Evolutionary conservation across 2,329 filamentous ascomycete genomes (phyloP), one percentile per base, ranked within the genome.

Genomic region (Verticillium klebahnii): DNA sequence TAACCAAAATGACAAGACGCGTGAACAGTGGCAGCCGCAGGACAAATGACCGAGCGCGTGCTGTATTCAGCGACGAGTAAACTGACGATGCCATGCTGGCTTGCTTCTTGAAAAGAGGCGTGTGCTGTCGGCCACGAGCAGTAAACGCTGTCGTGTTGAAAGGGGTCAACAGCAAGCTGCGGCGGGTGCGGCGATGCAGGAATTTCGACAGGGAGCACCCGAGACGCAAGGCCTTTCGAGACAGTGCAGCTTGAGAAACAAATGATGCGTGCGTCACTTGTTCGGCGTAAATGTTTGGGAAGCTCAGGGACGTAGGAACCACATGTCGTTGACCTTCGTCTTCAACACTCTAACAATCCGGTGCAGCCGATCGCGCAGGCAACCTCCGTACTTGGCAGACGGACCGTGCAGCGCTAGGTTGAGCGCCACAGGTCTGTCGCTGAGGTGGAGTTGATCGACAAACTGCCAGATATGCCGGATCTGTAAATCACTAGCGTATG

Each of bases 21-120:
- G 95, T 97, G 73, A 95, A 93, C 1, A 98, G 81, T 39, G 95
- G 94, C n/a, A 98, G 82, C 57, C 93, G 89, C 63, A 91, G 81
- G 67, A 96, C 71, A 74, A 96, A 97, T 9, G 91, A 91, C 67
- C 92, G 89, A 69, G 93, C 83, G 68, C 92, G 87, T 64, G 83
- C 75, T 36, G 89, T 86, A 76, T 88, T 93, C 76, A 96, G 89
- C 62, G 61, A 29, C 62, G 61, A 29, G 17, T 58, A 32, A 15
- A 34, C 54, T 12, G 58, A 54, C 12, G 58, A 45, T 31, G 58
- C 25, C 58, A 59, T 59, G 25, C 14, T 25, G 54, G 25, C 54
- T n/a, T 25, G n/a, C 19, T 23, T 12, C 19, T n/a, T 9, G 8
- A 19, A n/a, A 40, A 52, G n/a, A 25, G 45, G n/a, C 19, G 17